A percentile compares a stretch with the other conserved stretches of the same genome.
Conservation (phyloP, 169 alveolate species). For the Eimeria acervulina region DNA sequence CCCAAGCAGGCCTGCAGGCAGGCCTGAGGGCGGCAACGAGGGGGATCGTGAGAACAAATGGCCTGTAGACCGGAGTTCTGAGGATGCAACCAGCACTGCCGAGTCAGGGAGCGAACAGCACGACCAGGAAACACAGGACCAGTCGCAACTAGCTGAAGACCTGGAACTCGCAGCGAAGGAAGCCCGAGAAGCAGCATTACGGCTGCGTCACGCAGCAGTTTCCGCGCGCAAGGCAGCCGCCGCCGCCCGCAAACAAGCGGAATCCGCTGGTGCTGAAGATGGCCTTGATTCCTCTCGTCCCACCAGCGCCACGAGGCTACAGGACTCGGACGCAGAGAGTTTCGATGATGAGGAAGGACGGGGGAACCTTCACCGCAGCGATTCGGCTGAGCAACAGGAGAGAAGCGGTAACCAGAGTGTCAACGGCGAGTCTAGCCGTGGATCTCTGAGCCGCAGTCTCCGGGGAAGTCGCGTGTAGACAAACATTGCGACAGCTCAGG, state of each 20-base stretch:
- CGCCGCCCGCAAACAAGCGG: constrained; percentile 9
- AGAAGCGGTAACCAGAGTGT: constrained; percentile 2
- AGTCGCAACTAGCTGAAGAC: constrained; percentile 13
- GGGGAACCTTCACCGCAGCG: neutral
- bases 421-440: constrained; percentile 16
- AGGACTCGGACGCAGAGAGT: neutral
- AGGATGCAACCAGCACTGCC: neutral
- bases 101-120: neutral
- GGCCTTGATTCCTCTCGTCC: neutral
- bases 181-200: constrained; percentile 38
- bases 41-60: neutral
- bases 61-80: neutral
- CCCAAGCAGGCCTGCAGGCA: neutral
- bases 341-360: neutral
- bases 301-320: neutral
- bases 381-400: constrained; percentile 24
- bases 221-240: constrained; percentile 56
- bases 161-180: constrained; percentile 56
- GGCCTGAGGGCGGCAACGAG: neutral
- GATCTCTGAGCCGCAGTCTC: constrained; percentile 21
- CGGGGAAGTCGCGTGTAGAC: neutral
- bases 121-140: neutral
- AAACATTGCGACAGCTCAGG: neutral
- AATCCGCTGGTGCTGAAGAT: neutral
- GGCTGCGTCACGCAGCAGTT: constrained; percentile 51